phyloP scores from a whole-genome alignment of 2,329 filamentous ascomycete species.

The Chaetomium sp. region DNA sequence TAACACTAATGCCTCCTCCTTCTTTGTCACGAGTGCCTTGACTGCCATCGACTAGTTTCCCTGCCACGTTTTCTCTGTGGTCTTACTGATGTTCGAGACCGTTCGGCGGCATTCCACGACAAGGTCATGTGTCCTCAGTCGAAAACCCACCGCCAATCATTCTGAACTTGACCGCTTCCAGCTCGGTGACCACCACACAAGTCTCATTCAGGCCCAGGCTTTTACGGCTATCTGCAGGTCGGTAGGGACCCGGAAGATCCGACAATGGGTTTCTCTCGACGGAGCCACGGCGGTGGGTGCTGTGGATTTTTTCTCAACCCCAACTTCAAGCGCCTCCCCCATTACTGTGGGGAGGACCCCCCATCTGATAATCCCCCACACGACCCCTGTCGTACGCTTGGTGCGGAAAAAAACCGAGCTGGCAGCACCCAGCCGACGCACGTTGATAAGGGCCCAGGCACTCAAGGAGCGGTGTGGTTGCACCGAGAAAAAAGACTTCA shows the following conservation, averaged over 20 bases:
- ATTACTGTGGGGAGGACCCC: conserved; percentile 7
- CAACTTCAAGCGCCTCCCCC: not conserved
- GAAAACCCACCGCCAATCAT: conserved; percentile 12
- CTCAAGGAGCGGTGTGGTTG: conserved; percentile 13
- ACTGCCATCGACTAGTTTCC: not conserved
- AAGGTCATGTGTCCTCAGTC: conserved; percentile 16
- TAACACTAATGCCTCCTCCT: conserved; percentile 20
- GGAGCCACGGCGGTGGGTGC: not conserved
- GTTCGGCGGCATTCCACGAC: not conserved
- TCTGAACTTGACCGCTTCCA: conserved; percentile 3
- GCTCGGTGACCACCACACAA: not conserved
- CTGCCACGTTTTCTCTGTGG: not conserved
- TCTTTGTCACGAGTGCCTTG: conserved; percentile 7
- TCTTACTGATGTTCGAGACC: conserved; percentile 14
- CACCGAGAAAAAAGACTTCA: not conserved
- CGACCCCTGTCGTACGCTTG: conserved; percentile 7
- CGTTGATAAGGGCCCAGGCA: conserved; percentile 13
- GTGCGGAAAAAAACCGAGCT: conserved; percentile 9
- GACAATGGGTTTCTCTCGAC: not conserved
- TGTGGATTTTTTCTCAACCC: not conserved
- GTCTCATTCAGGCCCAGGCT: not conserved
- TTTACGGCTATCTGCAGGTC: conserved; percentile 3
- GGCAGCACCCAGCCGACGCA: not conserved
- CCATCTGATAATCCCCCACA: conserved; percentile 15
- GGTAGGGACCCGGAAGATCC: not conserved